phyloP scores from a whole-genome alignment of 2,329 filamentous ascomycete species.

The Fusarium pilosicola region DNA sequence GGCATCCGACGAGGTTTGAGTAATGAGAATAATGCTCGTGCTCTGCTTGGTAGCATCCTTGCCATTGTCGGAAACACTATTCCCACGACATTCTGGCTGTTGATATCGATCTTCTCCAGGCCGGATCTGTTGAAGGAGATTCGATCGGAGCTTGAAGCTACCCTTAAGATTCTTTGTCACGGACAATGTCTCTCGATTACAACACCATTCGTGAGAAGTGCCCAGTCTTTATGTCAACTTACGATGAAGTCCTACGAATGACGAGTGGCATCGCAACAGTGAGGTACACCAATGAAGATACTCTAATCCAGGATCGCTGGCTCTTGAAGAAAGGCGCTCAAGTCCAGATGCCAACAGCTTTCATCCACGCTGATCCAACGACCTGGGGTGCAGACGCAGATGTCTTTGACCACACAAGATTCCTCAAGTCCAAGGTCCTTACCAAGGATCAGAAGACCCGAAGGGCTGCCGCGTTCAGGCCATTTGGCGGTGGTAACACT shows the following conservation, averaged over 20 bases:
- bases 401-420: constrained; percentile 32
- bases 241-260: constrained; percentile 32
- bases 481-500: constrained; percentile 33
- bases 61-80: constrained; percentile 37
- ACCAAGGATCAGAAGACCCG: constrained; percentile 27
- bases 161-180: background rate
- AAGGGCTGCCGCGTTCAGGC: constrained; percentile 27
- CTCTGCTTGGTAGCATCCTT: constrained; percentile 29
- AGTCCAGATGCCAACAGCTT: constrained; percentile 37
- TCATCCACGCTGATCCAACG: constrained; percentile 30
- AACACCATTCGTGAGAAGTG: constrained; percentile 21
- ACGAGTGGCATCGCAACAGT: constrained; percentile 35
- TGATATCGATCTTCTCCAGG: constrained; percentile 24
- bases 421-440: constrained; percentile 12
- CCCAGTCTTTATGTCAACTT: constrained; percentile 29
- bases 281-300: constrained; percentile 35
- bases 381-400: constrained; percentile 32
- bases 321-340: constrained; percentile 34
- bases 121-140: constrained; percentile 8
- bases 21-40: constrained; percentile 36
- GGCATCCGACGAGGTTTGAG: constrained; percentile 30
- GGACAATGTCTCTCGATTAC: background rate
- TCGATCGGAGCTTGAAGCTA: constrained; percentile 16
- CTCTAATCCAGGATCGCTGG: constrained; percentile 19
- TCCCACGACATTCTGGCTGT: constrained; percentile 28